Evolutionary conservation across 1,284 basidiomycete genomes (phyloP), one percentile per base, ranked within the genome.

Genomic region (Apiotrichum veenhuisii): DNA sequence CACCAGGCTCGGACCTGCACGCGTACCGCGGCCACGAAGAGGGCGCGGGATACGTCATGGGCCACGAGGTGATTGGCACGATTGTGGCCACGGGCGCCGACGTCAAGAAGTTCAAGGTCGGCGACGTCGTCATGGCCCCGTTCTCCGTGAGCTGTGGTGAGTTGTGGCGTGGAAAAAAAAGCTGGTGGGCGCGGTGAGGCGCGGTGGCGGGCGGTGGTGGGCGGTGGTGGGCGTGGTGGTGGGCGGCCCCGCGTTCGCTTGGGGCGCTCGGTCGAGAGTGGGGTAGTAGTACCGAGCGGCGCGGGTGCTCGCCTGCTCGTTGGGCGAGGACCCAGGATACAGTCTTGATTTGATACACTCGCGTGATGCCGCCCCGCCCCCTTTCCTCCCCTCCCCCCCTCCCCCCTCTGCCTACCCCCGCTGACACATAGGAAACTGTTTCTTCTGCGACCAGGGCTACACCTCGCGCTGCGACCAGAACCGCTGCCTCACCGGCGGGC

Each of bases 21-120:
- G 75, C 84, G 37, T 92, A 90, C 68, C 80, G 88, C 48, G 88
- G 87, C 1, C 79, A 79, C 37, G 81, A 79, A 42, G 62, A 57
- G 18, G 47, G 52, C n/a, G 57, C 56, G 1, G 67, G 65, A 8
- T 75, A 70, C 59, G 64, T 68, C 49, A 66, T 73, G 55, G 91
- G 91, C 5, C 91, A 94, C 70, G 91, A 95, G 72, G 86, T 92
- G 58, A 82, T 89, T 22, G 90, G 92, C 25, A 83, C 85, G 69
- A 82, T 95, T 22, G 78, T 89, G 33, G 82, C 84, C 22, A 81
- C 90, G 4, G 66, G 64, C 14, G 74, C 69, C 55, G 64, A 67
- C 54, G 64, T 73, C 67, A 67, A 62, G 20, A 84, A 80, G 12
- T 83, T 93, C 64, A 84, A 83, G 59, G 72, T 88, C 2, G 90